A percentile compares a stretch with the other conserved stretches of the same genome.
Evolutionary conservation across 495 filamentous ascomycete species (phyloP).

Genomic region (Letharia lupina): DNA sequence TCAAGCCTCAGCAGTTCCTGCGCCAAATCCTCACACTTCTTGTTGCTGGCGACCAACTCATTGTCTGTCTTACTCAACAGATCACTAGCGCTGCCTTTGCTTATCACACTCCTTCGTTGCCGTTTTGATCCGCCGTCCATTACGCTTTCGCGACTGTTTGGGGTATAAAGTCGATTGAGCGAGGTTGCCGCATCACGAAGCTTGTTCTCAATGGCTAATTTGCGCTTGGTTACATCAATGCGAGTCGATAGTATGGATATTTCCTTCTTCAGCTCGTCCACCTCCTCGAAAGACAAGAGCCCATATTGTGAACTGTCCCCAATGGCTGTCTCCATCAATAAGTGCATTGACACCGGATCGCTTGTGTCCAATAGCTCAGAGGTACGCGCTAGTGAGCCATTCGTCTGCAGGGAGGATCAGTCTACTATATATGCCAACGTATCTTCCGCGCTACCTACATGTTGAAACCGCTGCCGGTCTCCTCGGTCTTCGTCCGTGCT

Average conservation of each 20-base stretch:
- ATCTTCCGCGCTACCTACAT: neutral
- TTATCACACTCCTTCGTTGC: constrained; percentile 46
- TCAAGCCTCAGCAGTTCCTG: constrained; percentile 71
- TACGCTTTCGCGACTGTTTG: constrained; percentile 37
- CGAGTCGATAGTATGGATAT: constrained; percentile 56
- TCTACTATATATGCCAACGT: neutral
- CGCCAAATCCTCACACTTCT: constrained; percentile 78
- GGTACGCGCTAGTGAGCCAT: constrained; percentile 31
- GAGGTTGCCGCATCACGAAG: constrained; percentile 86
- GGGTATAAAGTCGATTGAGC: constrained; percentile 66
- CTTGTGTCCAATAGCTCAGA: constrained; percentile 39
- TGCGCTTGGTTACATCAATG: constrained; percentile 71
- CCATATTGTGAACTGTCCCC: constrained; percentile 76
- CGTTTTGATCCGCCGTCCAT: constrained; percentile 29
- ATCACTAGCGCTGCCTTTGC: constrained; percentile 33
- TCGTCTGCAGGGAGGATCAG: constrained; percentile 16
- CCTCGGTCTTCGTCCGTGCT: constrained; percentile 3
- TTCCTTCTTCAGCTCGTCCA: constrained; percentile 86
- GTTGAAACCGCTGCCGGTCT: constrained; percentile 9
- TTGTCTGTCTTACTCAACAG: constrained; percentile 55
- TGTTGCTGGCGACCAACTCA: constrained; percentile 63
- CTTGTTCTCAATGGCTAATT: constrained; percentile 85
- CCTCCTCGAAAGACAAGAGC: constrained; percentile 80
- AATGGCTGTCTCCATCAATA: constrained; percentile 88
- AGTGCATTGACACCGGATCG: constrained; percentile 64